phyloP scores from a whole-genome alignment of 805 yeast genomes.

The Teunomyces stri region DNA sequence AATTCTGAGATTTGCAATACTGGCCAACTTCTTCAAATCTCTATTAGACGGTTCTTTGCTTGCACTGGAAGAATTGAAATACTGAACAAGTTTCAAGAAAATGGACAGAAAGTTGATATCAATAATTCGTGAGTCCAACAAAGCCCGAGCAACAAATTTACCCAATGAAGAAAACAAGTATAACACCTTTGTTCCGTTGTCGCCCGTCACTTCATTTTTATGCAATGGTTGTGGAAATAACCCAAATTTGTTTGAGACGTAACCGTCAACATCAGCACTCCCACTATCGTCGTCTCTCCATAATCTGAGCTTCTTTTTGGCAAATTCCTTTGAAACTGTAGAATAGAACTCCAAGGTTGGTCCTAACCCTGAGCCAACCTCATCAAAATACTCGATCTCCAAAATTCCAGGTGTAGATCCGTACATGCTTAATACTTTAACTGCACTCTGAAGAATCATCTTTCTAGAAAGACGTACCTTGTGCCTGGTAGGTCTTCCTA shows the following conservation, averaged over 20 bases:
- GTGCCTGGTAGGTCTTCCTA: constrained; percentile 77
- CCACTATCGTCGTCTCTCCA: constrained; percentile 56
- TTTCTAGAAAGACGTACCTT: constrained; percentile 76
- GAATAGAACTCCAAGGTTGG: constrained; percentile 95
- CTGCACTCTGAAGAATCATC: constrained; percentile 69
- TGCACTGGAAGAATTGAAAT: constrained; percentile 19
- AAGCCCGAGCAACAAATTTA: constrained; percentile 78
- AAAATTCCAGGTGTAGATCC: constrained; percentile 78
- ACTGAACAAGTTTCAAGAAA: constrained; percentile 61
- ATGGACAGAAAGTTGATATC: constrained; percentile 75
- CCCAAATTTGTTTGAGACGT: constrained; percentile 47
- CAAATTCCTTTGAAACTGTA: constrained; percentile 70
- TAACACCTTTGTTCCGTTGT: constrained; percentile 41
- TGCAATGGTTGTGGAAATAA: constrained; percentile 72
- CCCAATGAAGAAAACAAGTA: constrained; percentile 69
- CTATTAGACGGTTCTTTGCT: not conserved
- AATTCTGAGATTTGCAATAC: constrained; percentile 37
- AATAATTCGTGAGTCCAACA: constrained; percentile 82
- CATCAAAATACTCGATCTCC: constrained; percentile 85
- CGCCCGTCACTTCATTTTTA: constrained; percentile 18
- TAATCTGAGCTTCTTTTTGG: constrained; percentile 51
- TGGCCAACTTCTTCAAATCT: constrained; percentile 22
- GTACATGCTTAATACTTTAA: constrained; percentile 71
- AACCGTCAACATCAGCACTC: constrained; percentile 24
- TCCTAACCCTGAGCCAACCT: constrained; percentile 95